Evolutionary conservation across 2,329 filamentous ascomycete genomes (phyloP), one percentile per base, ranked within the genome.

Genomic region (Fusarium goolgardi): DNA sequence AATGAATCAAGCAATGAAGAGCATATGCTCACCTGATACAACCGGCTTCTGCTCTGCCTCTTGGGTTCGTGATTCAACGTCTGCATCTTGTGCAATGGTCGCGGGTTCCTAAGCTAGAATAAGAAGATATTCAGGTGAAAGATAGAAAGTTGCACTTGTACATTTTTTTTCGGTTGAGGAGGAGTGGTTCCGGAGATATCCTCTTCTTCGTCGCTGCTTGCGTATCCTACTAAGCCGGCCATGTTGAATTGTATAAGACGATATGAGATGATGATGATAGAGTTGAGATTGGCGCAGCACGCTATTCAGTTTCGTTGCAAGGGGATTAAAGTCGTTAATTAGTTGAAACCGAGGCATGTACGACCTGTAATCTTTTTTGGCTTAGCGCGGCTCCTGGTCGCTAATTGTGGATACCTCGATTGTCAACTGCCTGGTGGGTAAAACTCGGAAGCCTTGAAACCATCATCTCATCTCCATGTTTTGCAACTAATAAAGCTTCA

Each of bases 201-300:
- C 5, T 82, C 80, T 8, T 84, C 84, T 3, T 85, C 84, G 43
- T 85, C 83, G 56, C 84, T 86, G 69, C 84, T 86, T 16, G 79
- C 83, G 64, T 86, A 86, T 34, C 72, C 78, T 10, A 86, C 84
- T 15, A 86, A 79, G 2, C 79, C 82, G 44, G 78, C 79, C 81
- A 83, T 74, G 27, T 50, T 71, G 81, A 15, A 40, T 67, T 29
- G 52, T n/a, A 40, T 21, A 41, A 37, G 52, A 25, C 16, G n/a
- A 45, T 16, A 20, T 27, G 20, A 37, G 45, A 55, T 49, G 43
- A 55, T 49, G 43, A 55, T 49, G 50, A 49, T 40, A 35, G 40
- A 49, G 34, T 34, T 39, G 25, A 66, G 46, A 51, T 32, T 58
- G 25, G 57, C 27, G 35, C 20, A 54, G 39, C 27, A 40, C 31